Evolutionary conservation across 306 rosid species (phyloP), one percentile per base, ranked within the genome.

Genomic region (Begonia masoniana): DNA sequence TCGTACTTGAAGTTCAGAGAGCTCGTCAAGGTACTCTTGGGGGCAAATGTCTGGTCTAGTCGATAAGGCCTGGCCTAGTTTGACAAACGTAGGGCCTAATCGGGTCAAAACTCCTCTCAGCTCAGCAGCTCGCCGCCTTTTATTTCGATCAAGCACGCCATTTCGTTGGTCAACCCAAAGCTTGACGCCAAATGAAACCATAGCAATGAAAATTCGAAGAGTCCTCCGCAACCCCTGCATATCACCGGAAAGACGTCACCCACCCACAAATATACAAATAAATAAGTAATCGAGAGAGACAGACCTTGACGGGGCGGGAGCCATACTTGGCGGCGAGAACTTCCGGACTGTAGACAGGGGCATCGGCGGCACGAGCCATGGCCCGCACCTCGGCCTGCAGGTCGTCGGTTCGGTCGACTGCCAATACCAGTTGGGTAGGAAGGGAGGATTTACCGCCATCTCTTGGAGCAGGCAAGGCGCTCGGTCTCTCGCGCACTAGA

Each of bases 71-170:
- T 89, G 97, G 35, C 97, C 97, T 45, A 89, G 50, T 78, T 89
- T 89, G 39, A 89, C 95, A 70, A 89, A 89, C 15, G 97, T 89
- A n/a, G 95, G 97, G n/a, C 97, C 97, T 56, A 89, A 49, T 47
- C 70, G 70, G 24, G 97, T 85, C 66, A 85, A 85, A 23, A 78
- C 62, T 2, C 1, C 46, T 63, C 81, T 71, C n/a, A 89, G 74
- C 76, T 89, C 94, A 36, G 63, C 76, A 7, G 91, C 97, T 26
- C 97, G 82, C 10, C 58, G 45, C 66, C 82, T 71, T 57, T 58
- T 89, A 62, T 85, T 85, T 54, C 67, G 63, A 64, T 89, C 77
- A 52, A 71, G 49, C 60, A 55, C 56, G 26, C 91, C 91, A 45
- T 67, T 82, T 47, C 76, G 80, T 14, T 78, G 84, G 76, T 89